Conservation (phyloP, 2,329 filamentous ascomycete species). For the Aspergillus piperis region DNA sequence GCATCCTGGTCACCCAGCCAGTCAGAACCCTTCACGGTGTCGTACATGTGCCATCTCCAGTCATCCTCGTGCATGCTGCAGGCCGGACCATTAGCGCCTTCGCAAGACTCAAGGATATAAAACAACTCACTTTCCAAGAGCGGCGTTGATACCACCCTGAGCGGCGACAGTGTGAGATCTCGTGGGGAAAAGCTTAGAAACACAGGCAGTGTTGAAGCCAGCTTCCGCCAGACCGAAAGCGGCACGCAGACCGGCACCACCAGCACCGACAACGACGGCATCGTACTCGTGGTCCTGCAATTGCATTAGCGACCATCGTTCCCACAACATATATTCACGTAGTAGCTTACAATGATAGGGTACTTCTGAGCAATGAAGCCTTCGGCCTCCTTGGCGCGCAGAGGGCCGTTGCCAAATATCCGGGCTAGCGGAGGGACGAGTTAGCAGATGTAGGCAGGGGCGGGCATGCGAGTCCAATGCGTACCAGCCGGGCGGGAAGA, state of each 20-base stretch:
- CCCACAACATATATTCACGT: background rate
- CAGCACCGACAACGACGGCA: constrained; percentile 78
- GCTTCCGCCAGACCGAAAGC: constrained; percentile 66
- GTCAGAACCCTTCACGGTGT: constrained; percentile 96
- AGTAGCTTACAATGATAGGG: constrained; percentile 78
- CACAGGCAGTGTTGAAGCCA: constrained; percentile 65
- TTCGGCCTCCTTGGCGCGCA: constrained; percentile 91
- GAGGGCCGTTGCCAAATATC: constrained; percentile 80
- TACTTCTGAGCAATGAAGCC: constrained; percentile 87
- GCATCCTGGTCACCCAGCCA: constrained; percentile 97
- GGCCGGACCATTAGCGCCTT: constrained; percentile 20
- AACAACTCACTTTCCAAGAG: constrained; percentile 44
- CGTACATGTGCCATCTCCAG: constrained; percentile 99
- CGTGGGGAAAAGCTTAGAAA: constrained; percentile 65
- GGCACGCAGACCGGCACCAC: constrained; percentile 64
- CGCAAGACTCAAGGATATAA: background rate
- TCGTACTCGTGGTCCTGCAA: constrained; percentile 93
- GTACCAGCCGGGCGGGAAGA: constrained; percentile 78
- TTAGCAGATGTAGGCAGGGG: constrained; percentile 25
- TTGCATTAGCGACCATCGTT: constrained; percentile 21
- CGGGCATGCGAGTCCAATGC: constrained; percentile 35
- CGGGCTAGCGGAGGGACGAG: constrained; percentile 58
- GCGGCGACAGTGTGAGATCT: constrained; percentile 67
- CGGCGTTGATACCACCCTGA: constrained; percentile 62
- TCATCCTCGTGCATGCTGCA: constrained; percentile 95